Evolutionary conservation across 352 stramenopile genomes (phyloP), one percentile per base, ranked within the genome.

Genomic region (Plasmopara halstedii): DNA sequence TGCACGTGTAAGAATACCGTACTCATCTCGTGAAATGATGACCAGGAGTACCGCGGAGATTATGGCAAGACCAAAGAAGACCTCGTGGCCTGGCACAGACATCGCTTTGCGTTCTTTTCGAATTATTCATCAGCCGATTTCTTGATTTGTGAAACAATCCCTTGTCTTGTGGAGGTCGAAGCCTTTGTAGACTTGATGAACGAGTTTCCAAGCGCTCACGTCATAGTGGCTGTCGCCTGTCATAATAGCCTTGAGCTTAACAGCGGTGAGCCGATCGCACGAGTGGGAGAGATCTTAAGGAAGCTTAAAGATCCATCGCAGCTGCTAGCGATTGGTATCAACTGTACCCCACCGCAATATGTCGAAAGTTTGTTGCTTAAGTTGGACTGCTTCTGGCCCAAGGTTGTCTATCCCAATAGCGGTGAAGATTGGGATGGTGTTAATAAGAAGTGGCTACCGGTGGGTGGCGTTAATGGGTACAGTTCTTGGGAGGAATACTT

Each of bases 111-210:
- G 39, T 81, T 85, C 42, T 84, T 95, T 42, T 50, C 62, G 3
- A 55, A 53, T 26, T 71, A 69, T 42, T 20, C 53, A 10, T 61
- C 71, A 4, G 78, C 70, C 0, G 75, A 93, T 62, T 74, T 94
- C 17, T 35, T 94, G 10, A 66, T 90, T 19, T 89, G 77, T 49
- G 84, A 95, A 73, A 95, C 84, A 15, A 80, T 95, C 17, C 84
- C 84, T 22, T 93, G 80, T 37, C 62, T 95, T 15, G 68, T 71
- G 17, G 84, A 95, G 47, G 78, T 89, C 13, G 67, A 77, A 17
- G 84, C 80, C 3, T 75, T 94, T 37, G 57, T 92, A n/a, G 44
- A 81, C 29, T 56, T 91, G 26, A 59, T 93, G 7, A 83, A 94
- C 56, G 72, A 78, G 21, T 67, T 74, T 44, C 75, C 72, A 6